Evolutionary conservation across 2,329 filamentous ascomycete genomes (phyloP), one percentile per base, ranked within the genome.

Genomic region (Hypoxylon sp.): DNA sequence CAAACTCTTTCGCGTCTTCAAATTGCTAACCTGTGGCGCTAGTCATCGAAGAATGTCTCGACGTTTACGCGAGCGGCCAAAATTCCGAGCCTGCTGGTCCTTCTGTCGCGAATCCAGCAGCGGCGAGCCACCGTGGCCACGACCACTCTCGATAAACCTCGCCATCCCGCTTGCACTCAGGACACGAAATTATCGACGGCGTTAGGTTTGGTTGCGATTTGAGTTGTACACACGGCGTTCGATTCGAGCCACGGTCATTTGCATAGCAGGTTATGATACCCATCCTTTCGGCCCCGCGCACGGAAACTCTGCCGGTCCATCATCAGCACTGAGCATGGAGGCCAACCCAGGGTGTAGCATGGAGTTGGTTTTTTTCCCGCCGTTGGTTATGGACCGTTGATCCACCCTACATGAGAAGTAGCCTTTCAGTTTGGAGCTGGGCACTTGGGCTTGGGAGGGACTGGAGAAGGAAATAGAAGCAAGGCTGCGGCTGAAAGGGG

Each of bases 21-120:
- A 21, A 7, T 48, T 37, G 58, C 62, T 61, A 64, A 58, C 58
- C 23, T 27, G 15, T 27, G 35, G 18, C 17, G 43, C n/a, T 58
- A 70, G 67, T 74, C 40, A 62, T 77, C 37, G 67, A 65, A 42
- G 70, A 74, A 56, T 78, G 76, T 48, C 67, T 82, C 2, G 79
- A 82, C 57, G 71, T 81, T 31, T 82, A 79, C 68, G 78, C 79
- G 45, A 67, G 73, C 29, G 63, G 70, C 13, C 74, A 77, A 55
- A 70, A 75, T 35, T 72, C 72, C 26, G 71, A 71, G 48, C 68
- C 68, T 47, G 70, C 71, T 40, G 64, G 70, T 51, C 48, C 67
- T 37, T 65, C 67, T 43, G 33, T 37, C 47, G 41, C 64, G 35
- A 69, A 64, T 50, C 33, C 67, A 7, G 49, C 66, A n/a, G 60